Base-by-base conservation (phyloP, 306 rosid species). In the Medicago ruthenica region DNA sequence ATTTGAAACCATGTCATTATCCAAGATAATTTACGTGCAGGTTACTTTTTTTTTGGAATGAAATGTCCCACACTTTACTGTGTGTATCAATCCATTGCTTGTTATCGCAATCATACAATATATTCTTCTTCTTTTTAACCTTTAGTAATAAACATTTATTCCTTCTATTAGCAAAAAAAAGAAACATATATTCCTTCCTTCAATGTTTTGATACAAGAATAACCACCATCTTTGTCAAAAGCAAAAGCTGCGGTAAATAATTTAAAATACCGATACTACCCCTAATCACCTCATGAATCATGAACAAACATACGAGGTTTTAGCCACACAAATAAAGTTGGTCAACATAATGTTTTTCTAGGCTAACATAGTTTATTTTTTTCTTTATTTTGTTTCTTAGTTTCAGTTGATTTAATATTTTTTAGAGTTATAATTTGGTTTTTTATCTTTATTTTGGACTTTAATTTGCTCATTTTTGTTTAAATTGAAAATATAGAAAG, bases 131-230 rank as follows among this genome's bases (percentile, higher is more conserved):
- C 65, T 62, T 77, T 77, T 67, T 82, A 45, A 39, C 67, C 72
- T 72, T 82, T 82, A 22, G 45, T 71, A 34, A 0, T 17, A 12
- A 42, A 4, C 1, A 75, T 7, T 45, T 80, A 81, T 82, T 72
- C 85, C 71, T 82, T 82, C 48, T 27, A 27, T 27, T 27, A 27
- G 31, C 31, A 27, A 27, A 27, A 27, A 24, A 3, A 27, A 27
- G 31, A 12, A 42, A 4, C 1, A 75, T 7, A 36, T 80, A 81
- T 82, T 72, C 85, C 67, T 82, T 82, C 41, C 85, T 77, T 82
- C 55, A 45, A 40, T 6, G 21, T 64, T 75, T 81, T 62, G 57
- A 64, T 5, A n/a, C 50, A 41, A 45, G 24, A 70, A 47, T 62
- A 16, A 14, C n/a, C 6, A 11, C 39, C 50, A 1, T 71, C 82